These are phyloP conservation scores for Salvia miltiorrhiza DNA, from an alignment of 257 asterid genomes.

Conservation along the genomic window DNA sequence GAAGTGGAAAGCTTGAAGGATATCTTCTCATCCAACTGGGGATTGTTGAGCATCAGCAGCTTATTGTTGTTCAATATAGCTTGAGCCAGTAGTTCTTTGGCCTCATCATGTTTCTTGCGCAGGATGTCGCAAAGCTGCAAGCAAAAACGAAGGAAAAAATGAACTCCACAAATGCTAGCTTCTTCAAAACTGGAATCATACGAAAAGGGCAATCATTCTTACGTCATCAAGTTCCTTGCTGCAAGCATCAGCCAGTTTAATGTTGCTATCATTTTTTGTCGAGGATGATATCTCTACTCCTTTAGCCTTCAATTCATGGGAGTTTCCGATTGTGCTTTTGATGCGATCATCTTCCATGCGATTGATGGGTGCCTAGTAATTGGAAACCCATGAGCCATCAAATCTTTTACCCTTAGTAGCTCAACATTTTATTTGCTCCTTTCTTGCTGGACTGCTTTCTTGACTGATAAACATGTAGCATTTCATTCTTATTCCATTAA, in stretches of 20 bases:
- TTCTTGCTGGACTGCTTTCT: constrained; percentile 11
- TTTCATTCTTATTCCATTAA: not conserved
- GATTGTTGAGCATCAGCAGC: constrained; percentile 77
- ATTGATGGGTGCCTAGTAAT: constrained; percentile 37
- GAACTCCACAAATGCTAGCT: not conserved
- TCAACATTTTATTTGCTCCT: not conserved
- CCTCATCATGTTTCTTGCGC: constrained; percentile 74
- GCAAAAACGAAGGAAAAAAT: constrained; percentile 5
- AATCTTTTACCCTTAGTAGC: not conserved
- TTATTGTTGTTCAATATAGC: constrained; percentile 78
- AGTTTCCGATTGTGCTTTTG: constrained; percentile 20
- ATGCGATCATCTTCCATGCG: constrained; percentile 28
- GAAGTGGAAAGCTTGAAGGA: constrained; percentile 69
- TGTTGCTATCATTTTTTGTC: constrained; percentile 42
- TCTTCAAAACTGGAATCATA: constrained; percentile 7
- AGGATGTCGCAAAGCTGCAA: constrained; percentile 81
- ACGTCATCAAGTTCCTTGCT: constrained; percentile 75
- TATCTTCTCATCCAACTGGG: constrained; percentile 67
- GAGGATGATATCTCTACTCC: constrained; percentile 43
- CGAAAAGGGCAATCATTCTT: constrained; percentile 26
- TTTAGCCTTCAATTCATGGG: constrained; percentile 31
- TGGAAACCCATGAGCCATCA: constrained; percentile 13
- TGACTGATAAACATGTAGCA: constrained; percentile 1
- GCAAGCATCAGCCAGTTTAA: constrained; percentile 68
- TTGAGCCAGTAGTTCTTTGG: constrained; percentile 67